Evolutionary conservation across 1,284 basidiomycete genomes (phyloP), one percentile per base, ranked within the genome.

Genomic region (Ustilago nuda): DNA sequence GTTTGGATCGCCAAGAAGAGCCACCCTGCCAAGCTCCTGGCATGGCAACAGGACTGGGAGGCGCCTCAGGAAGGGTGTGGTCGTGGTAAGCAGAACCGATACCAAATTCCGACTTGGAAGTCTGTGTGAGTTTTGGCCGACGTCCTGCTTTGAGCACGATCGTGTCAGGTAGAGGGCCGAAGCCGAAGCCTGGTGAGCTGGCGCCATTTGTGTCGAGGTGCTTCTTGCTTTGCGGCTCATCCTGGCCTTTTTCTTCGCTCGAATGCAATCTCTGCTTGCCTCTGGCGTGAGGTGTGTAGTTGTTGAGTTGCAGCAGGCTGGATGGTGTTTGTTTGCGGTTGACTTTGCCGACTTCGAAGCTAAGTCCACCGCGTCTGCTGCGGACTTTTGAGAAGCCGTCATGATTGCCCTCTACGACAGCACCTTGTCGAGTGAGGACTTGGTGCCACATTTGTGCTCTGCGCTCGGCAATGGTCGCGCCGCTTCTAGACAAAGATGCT

Each of bases 21-120:
- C 80, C 78, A 17, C 74, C 79, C 1, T 69, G 76, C 80, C 78
- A 85, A 1, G 76, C 81, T n/a, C 83, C 83, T 0, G 83, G 83
- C 83, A 85, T 85, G 4, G 72, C 81, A 8, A 85, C 58, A 6
- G 83, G 83, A 36, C 79, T 80, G 2, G 82, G 79, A 50, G 83
- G 83, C 3, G 80, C 73, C 13, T 83, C 80, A 13, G 72, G 76
- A 3, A 76, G 64, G 4, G 51, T 69, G 12, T 63, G 56, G 8
- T 60, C 41, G 46, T 69, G 65, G 27, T 52, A 74, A 1, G 75
- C 51, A 4, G 81, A 82, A 27, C 75, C 80, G n/a, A 64, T 52
- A 12, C 79, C 80, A 13, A 72, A 81, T 27, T 76, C 75, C n/a
- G 68, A 66, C 33, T 58, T 61, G 30, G 65, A 73, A 0, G 27